Base-by-base conservation (phyloP, 371 early-diverging fungal genomes). In the Mucor lusitanicus region DNA sequence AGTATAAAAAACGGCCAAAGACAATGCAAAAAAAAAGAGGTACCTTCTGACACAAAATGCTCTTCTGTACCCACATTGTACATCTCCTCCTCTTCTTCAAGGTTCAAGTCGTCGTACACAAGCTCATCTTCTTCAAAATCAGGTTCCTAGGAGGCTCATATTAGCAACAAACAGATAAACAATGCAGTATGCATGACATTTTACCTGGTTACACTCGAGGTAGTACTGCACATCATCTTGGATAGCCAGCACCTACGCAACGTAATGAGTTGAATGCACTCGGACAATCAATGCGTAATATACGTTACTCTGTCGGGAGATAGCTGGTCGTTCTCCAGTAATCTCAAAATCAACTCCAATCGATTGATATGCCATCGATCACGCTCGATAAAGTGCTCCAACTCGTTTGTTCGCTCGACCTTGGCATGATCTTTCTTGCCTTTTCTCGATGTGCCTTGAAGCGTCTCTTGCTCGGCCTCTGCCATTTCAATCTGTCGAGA, bases 81-180 rank as follows among this genome's bases (percentile, higher is more conserved):
- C 33, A 90, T 80, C 68, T 92, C 94, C 44, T 95, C 93, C 58
- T 92, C 96, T 61, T 96, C 96, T 64, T 94, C 94, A 53, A 98
- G 83, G 73, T 94, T 91, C 70, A 98, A 76, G 53, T 95, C 95
- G 61, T 97, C 96, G 79, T 98, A 98, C n/a, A 98, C 89, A 57
- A 80, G 86, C 68, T 96, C 97, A 69, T 97, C 92, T 72, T 97
- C 97, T 57, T 89, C 91, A 83, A 94, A 97, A 67, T 94, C 95
- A 25, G 91, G 91, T 39, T 96, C 94, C 73, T 72, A 56, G 21
- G 33, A 17, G 50, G 5, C 44, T 23, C 23, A 12, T 25, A 8
- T 50, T 25, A 37, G 13, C 8, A 23, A 50, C 8, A 32, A 17
- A 19, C 4, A 55, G 27, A 55, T 32, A 32, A 30, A 32, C 30